Evolutionary conservation across 129 eudicot genomes (phyloP).

Genomic region (Tagetes erecta): DNA sequence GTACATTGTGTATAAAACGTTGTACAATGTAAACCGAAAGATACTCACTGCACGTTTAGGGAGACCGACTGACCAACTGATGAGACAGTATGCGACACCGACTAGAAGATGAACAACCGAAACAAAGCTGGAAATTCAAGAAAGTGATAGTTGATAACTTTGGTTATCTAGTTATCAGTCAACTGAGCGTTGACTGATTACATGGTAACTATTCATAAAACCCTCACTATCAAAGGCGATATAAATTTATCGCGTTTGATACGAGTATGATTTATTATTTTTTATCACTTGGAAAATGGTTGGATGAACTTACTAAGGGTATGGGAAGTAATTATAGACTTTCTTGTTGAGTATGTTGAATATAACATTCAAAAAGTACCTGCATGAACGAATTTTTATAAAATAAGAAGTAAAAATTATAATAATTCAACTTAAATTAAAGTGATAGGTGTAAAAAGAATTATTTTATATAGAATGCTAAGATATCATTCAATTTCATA

Average conservation of each 20-base stretch:
- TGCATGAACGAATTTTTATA: conserved; percentile 3
- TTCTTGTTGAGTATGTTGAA: conserved; percentile 69
- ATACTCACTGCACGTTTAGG: conserved; percentile 69
- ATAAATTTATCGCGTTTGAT: neutral
- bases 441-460: too few species aligned
- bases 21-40: neutral
- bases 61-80: conserved; percentile 59
- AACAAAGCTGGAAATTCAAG: conserved; percentile 48
- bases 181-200: too few species aligned
- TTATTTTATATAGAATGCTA: too few species aligned
- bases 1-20: conserved; percentile 7
- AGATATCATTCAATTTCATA: too few species aligned
- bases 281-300: neutral
- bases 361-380: conserved; percentile 64
- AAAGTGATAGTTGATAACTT: neutral
- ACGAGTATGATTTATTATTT: too few species aligned
- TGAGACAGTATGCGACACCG: conserved; percentile 57
- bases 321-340: conserved; percentile 65
- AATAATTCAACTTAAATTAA: neutral
- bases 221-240: neutral
- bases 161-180: neutral
- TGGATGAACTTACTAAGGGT: conserved; percentile 56
- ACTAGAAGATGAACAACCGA: conserved; percentile 68
- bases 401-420: neutral
- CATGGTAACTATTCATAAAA: neutral